Evolutionary conservation across 2,329 filamentous ascomycete species (phyloP), one percentile per base, ranked within the genome.

Genomic region (Aspergillus sp.): DNA sequence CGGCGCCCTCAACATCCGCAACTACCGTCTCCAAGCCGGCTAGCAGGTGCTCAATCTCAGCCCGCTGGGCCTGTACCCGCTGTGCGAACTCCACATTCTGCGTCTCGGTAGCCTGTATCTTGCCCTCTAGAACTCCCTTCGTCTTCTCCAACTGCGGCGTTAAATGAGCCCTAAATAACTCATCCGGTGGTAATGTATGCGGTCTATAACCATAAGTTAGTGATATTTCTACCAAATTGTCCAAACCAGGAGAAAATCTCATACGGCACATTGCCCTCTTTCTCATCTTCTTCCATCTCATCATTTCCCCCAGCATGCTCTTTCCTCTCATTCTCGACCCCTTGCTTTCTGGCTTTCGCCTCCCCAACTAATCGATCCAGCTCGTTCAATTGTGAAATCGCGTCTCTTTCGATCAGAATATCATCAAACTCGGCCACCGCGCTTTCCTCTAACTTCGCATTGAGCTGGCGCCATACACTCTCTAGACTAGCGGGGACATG

Each of bases 381-480:
- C 55, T 84, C 83, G 68, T 88, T 88, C 61, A 88, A 72, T 21
- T 82, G 79, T 58, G 75, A 70, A 6, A 88, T 77, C 2, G 86
- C 84, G 57, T 83, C 77, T 52, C 84, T 72, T 64, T 86, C 82
- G 31, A 70, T 70, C 59, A 87, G 64, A 56, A 88, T 84, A 47
- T 80, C 79, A n/a, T 86, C 83, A 69, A 88, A 88, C 63, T 87
- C 83, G 15, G 78, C 78, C 69, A 74, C 80, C 61, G 83, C 84
- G 52, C 80, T 79, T 61, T 82, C 80, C 62, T 85, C 83, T 52
- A 88, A 70, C 63, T 85, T 81, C 51, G 79, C 78, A 43, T 83
- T 82, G 62, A 88, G 79, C 62, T 87, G 83, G 54, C 80, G 76
- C 73, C 84, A 84, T 21, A 88, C 75, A 4, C 78, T 77, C 64